A percentile compares a stretch with the other conserved stretches of the same genome.
Evolutionary conservation across 129 eudicot species (phyloP).

Genomic region (Flaveria sonorensis): DNA sequence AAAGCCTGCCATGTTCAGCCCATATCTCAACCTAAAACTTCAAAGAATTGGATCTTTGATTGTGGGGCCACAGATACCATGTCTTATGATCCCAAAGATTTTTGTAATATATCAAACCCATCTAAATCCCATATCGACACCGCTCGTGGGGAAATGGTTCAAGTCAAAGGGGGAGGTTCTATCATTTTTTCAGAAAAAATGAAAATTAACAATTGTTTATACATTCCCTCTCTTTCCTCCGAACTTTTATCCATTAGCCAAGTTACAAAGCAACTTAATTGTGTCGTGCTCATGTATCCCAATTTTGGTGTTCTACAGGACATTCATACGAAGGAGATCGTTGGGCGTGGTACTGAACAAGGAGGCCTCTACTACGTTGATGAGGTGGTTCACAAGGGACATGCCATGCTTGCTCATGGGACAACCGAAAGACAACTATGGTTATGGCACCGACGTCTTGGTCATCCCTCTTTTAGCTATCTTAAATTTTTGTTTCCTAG

Average conservation of each 20-base stretch:
- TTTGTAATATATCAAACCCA: background rate
- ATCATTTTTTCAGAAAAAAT: background rate
- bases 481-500: background rate
- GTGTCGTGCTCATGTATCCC: background rate
- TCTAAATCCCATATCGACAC: background rate
- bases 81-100: background rate
- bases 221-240: background rate
- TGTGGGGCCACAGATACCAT: no score
- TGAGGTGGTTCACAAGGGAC: constrained; percentile 1
- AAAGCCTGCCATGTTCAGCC: no score
- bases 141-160: background rate
- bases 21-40: no score
- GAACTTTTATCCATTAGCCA: background rate
- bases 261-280: background rate
- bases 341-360: constrained; percentile 23
- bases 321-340: constrained; percentile 9
- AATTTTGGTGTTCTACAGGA: background rate
- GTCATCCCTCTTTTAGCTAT: background rate
- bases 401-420: background rate
- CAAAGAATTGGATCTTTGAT: no score
- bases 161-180: background rate
- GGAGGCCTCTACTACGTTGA: no score
- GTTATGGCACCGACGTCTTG: background rate
- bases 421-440: background rate
- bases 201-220: background rate